These are phyloP conservation scores for Camelina hispida DNA, from an alignment of 345 rosid genomes.

Conservation along the genomic window DNA sequence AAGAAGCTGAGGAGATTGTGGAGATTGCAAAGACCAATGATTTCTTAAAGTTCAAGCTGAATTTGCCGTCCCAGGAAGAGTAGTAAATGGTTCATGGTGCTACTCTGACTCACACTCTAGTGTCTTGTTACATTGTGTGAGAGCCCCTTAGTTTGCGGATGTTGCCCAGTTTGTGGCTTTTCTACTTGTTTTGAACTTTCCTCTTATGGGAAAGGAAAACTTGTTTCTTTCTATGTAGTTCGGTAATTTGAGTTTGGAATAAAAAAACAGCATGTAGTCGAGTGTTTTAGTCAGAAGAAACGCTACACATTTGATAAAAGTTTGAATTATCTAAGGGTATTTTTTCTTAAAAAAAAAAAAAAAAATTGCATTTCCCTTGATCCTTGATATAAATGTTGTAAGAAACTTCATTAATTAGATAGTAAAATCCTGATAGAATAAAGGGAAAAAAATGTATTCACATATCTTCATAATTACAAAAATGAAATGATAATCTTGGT, in stretches of 20 bases:
- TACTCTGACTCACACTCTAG: background rate
- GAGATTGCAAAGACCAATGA: conserved; percentile 50
- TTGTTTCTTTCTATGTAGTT: background rate
- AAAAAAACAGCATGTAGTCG: conserved; percentile 13
- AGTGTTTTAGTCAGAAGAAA: background rate
- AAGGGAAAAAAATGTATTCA: background rate
- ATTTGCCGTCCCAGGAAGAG: conserved; percentile 23
- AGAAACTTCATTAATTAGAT: background rate
- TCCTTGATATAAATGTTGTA: background rate
- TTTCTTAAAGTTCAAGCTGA: conserved; percentile 44
- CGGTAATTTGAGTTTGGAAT: background rate
- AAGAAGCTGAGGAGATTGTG: conserved; percentile 63
- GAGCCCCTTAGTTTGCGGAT: conserved; percentile 11
- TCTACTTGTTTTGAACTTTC: conserved; percentile 6
- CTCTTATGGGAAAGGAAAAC: background rate
- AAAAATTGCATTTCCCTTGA: background rate
- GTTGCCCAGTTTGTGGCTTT: conserved; percentile 10
- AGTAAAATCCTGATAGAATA: background rate
- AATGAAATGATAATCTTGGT: background rate
- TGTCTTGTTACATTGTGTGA: conserved; percentile 5
- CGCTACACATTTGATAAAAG: background rate
- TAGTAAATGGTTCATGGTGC: conserved; percentile 16
- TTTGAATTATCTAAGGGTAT: background rate
- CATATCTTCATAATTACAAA: background rate
- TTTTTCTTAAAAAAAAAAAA: no score